These are phyloP conservation scores for Kazachstania kunashirensis DNA, from an alignment of 805 yeast species.

Conservation along the genomic window DNA sequence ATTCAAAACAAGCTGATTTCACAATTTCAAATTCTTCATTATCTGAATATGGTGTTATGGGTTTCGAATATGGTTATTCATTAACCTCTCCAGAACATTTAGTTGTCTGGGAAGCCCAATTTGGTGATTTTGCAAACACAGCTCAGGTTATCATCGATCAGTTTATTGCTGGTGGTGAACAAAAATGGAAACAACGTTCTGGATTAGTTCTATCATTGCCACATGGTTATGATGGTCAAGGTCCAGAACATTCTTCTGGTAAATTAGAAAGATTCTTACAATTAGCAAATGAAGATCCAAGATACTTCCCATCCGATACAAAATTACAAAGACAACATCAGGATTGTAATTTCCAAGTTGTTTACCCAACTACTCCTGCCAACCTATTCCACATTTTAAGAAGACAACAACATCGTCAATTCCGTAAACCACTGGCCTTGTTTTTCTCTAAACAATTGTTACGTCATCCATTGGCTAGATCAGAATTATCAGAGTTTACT, in stretches of 20 bases:
- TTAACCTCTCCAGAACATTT: slow-evolving; percentile 94
- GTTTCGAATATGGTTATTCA: slow-evolving; percentile 98
- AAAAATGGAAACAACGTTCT: slow-evolving; percentile 98
- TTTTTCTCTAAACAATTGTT: slow-evolving; percentile 89
- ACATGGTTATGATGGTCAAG: slow-evolving; percentile 99
- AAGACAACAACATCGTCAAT: slow-evolving; percentile 99
- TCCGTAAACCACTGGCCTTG: slow-evolving; percentile 80
- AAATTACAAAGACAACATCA: slow-evolving; percentile 95
- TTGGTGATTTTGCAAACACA: slow-evolving; percentile 99
- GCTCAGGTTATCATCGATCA: slow-evolving; percentile 97
- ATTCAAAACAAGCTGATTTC: slow-evolving; percentile 76
- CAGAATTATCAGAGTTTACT: slow-evolving; percentile 71
- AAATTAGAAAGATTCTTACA: slow-evolving; percentile 95
- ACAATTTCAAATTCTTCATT: slow-evolving; percentile 88
- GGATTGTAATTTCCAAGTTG: slow-evolving; percentile 96
- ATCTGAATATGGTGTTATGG: slow-evolving; percentile 98
- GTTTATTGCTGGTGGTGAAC: slow-evolving; percentile 92
- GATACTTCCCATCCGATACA: slow-evolving; percentile 82
- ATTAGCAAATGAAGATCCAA: slow-evolving; percentile 90
- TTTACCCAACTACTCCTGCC: slow-evolving; percentile 96
- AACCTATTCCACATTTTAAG: slow-evolving; percentile 92
- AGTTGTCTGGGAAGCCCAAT: slow-evolving; percentile 99
- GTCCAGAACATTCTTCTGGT: slow-evolving; percentile 98
- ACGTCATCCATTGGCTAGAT: slow-evolving; percentile 97
- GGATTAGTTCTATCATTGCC: slow-evolving; percentile 93